phyloP scores from a whole-genome alignment of 2,329 filamentous ascomycete species.

The Penicillium brevicompactum region DNA sequence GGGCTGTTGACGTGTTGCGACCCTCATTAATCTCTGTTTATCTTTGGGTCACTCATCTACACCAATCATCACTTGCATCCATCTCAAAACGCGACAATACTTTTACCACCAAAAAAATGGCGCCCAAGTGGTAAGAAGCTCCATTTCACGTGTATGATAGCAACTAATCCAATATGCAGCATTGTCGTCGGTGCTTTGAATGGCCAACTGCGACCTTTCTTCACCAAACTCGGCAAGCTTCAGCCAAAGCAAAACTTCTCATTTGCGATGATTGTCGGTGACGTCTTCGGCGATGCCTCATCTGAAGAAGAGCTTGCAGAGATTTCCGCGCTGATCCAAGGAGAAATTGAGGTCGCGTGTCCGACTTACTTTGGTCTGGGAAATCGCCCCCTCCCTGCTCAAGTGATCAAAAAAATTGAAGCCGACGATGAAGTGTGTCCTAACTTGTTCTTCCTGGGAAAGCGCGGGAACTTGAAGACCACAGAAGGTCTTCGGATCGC shows the following conservation, averaged over 20 bases:
- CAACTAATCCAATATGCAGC: slow-evolving; percentile 36
- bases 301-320: slow-evolving; percentile 57
- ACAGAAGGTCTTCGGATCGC: slow-evolving; percentile 86
- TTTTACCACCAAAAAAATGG: slow-evolving; percentile 44
- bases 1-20: background rate
- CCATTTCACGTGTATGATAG: background rate
- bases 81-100: background rate
- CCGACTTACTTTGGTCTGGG: slow-evolving; percentile 91
- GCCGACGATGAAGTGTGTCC: slow-evolving; percentile 74
- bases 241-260: slow-evolving; percentile 88
- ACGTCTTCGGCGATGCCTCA: slow-evolving; percentile 68
- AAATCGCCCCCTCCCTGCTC: slow-evolving; percentile 67
- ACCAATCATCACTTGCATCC: background rate
- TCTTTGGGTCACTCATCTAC: background rate
- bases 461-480: slow-evolving; percentile 84
- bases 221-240: slow-evolving; percentile 76
- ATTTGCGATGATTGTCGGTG: slow-evolving; percentile 80
- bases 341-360: slow-evolving; percentile 73
- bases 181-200: slow-evolving; percentile 81
- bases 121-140: slow-evolving; percentile 57
- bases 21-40: background rate
- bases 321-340: slow-evolving; percentile 67
- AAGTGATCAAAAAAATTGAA: slow-evolving; percentile 72
- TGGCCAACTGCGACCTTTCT: slow-evolving; percentile 73
- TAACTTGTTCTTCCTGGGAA: slow-evolving; percentile 90